These are phyloP conservation scores for Colletotrichum tropicale DNA, from an alignment of 2,329 filamentous ascomycete genomes.

Conservation along the genomic window DNA sequence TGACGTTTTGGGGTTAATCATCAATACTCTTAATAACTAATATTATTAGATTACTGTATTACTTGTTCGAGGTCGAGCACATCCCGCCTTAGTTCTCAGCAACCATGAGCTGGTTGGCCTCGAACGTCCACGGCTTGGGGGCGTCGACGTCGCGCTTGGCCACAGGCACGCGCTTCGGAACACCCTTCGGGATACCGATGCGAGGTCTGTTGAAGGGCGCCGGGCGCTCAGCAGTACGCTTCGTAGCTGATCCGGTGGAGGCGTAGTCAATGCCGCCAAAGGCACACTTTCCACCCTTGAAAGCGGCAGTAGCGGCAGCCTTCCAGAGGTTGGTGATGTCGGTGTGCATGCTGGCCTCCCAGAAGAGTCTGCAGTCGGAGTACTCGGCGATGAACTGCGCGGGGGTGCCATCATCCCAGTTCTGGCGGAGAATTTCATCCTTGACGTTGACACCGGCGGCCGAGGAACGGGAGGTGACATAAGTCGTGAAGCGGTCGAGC, in stretches of 20 bases:
- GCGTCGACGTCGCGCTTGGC: background rate
- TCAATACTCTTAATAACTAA: background rate
- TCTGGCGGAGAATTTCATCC: slow-evolving; percentile 39
- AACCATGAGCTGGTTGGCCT: background rate
- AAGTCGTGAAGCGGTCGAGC: slow-evolving; percentile 31
- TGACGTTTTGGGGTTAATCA: no score
- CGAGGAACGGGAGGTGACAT: slow-evolving; percentile 34
- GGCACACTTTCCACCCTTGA: slow-evolving; percentile 43
- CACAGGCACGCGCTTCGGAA: background rate
- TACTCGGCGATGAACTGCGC: slow-evolving; percentile 53
- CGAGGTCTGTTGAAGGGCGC: background rate
- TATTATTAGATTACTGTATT: background rate
- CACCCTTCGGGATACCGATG: background rate
- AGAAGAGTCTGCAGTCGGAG: slow-evolving; percentile 55
- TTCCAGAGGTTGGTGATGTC: slow-evolving; percentile 54
- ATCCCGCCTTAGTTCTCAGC: background rate
- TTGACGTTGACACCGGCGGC: slow-evolving; percentile 39
- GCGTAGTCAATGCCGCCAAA: background rate
- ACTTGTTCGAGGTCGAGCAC: fast-evolving
- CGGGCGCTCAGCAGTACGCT: background rate
- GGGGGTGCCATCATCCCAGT: slow-evolving; percentile 43
- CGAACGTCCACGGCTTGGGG: background rate
- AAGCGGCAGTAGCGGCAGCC: slow-evolving; percentile 42
- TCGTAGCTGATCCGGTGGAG: background rate
- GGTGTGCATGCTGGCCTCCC: slow-evolving; percentile 50